Evolutionary conservation across 768 basidiomycete genomes (phyloP).

Genomic region (Leccinum imitatum): DNA sequence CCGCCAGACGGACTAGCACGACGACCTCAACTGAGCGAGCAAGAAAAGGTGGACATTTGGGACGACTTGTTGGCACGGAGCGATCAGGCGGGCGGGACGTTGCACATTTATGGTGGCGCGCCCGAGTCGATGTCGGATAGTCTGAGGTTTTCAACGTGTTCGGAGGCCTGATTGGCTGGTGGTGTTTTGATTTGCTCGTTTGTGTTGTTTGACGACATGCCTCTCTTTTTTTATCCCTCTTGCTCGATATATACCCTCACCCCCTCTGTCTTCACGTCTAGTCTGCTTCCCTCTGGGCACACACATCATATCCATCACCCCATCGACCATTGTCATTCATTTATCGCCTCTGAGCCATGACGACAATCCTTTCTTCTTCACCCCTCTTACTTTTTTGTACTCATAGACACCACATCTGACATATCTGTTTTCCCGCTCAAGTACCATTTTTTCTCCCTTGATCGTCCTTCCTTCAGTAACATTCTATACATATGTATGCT

Average conservation of each 20-base stretch:
- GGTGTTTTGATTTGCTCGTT: neutral
- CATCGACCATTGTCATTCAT: neutral
- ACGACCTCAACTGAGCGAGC: slow-evolving; percentile 50
- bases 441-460: neutral
- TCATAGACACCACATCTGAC: neutral
- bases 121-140: slow-evolving; percentile 43
- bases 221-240: neutral
- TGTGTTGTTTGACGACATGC: neutral
- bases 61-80: slow-evolving; percentile 66
- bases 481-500: neutral
- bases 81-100: slow-evolving; percentile 69
- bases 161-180: slow-evolving; percentile 16
- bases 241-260: neutral
- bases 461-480: neutral
- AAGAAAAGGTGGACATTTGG: slow-evolving; percentile 74
- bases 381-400: neutral
- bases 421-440: neutral
- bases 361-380: neutral
- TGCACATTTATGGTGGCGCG: slow-evolving; percentile 46
- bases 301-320: neutral
- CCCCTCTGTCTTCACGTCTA: neutral
- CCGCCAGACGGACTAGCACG: slow-evolving; percentile 23
- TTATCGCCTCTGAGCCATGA: neutral
- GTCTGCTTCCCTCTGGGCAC: neutral
- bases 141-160: slow-evolving; percentile 37